Evolutionary conservation across 805 yeast species (phyloP).

Genomic region (Candida xiaguanensis): DNA sequence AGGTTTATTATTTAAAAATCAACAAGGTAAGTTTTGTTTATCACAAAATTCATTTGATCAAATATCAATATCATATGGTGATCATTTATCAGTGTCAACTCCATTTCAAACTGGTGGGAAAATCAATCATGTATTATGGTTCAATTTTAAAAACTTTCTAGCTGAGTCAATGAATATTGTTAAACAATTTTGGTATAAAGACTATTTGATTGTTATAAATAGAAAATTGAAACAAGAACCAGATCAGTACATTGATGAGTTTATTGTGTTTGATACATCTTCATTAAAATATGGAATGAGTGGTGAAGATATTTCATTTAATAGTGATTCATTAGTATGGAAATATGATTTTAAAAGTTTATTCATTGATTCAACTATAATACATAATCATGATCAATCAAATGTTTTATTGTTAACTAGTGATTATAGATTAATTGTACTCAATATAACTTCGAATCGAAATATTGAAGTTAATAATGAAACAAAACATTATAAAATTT

Average conservation of each 20-base stretch:
- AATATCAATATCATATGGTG: conserved; percentile 26
- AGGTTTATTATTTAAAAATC: conserved; percentile 16
- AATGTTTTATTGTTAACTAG: conserved; percentile 25
- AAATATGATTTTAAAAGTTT: conserved; percentile 28
- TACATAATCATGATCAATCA: neutral
- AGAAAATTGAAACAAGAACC: conserved; percentile 18
- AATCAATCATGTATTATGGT: conserved; percentile 37
- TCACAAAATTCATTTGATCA: conserved; percentile 22
- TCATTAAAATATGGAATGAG: conserved; percentile 31
- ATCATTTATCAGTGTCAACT: conserved; percentile 26
- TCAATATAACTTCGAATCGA: conserved; percentile 16
- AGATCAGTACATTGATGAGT: conserved; percentile 26
- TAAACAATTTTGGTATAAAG: conserved; percentile 33
- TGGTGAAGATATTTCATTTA: conserved; percentile 27
- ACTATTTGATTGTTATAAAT: conserved; percentile 31
- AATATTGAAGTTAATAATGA: conserved; percentile 4
- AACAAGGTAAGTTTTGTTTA: conserved; percentile 20
- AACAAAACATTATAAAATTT: conserved; percentile 21
- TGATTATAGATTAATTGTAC: conserved; percentile 25
- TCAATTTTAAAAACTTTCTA: conserved; percentile 30
- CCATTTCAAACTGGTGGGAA: conserved; percentile 20
- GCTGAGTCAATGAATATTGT: conserved; percentile 31
- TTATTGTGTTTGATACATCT: conserved; percentile 30
- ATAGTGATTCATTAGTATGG: conserved; percentile 39
- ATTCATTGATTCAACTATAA: conserved; percentile 18